These are phyloP conservation scores for Cyclotella kingstonii DNA, from an alignment of 108 stramenopile genomes.

Conservation along the genomic window DNA sequence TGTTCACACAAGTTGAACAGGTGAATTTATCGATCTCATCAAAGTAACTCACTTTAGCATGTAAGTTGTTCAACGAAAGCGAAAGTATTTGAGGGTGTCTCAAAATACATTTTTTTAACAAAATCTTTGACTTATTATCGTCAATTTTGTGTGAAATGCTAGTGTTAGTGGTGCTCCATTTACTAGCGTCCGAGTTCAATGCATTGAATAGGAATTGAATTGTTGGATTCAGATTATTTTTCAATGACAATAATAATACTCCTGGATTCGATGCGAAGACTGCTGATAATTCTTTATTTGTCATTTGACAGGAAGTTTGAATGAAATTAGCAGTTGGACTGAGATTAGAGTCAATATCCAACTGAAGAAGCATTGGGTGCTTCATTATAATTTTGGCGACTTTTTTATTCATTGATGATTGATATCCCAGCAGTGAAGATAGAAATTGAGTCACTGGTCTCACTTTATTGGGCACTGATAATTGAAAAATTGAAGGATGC, in stretches of 20 bases:
- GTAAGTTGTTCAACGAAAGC: constrained; percentile 59
- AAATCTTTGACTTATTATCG: background rate
- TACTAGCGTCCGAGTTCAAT: constrained; percentile 2
- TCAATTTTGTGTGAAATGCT: constrained; percentile 11
- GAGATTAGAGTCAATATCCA: constrained; percentile 65
- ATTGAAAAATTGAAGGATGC: constrained; percentile 63
- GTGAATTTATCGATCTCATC: constrained; percentile 42
- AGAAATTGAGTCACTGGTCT: constrained; percentile 46
- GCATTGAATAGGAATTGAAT: constrained; percentile 35
- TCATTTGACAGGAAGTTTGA: constrained; percentile 27
- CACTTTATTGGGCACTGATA: constrained; percentile 42
- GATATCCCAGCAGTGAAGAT: constrained; percentile 11
- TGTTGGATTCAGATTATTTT: constrained; percentile 53
- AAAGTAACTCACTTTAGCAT: constrained; percentile 63
- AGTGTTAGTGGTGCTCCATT: background rate
- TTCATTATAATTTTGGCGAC: constrained; percentile 44
- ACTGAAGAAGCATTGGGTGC: constrained; percentile 55
- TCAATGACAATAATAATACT: constrained; percentile 51
- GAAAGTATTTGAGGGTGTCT: constrained; percentile 70
- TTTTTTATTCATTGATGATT: constrained; percentile 16
- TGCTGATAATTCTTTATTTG: constrained; percentile 24
- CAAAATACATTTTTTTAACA: constrained; percentile 53
- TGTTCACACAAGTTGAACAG: background rate
- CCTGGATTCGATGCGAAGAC: constrained; percentile 40
- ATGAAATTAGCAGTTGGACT: constrained; percentile 55